Base-by-base conservation (phyloP, 179 eudicot species). In the Drosera spatulata region DNA sequence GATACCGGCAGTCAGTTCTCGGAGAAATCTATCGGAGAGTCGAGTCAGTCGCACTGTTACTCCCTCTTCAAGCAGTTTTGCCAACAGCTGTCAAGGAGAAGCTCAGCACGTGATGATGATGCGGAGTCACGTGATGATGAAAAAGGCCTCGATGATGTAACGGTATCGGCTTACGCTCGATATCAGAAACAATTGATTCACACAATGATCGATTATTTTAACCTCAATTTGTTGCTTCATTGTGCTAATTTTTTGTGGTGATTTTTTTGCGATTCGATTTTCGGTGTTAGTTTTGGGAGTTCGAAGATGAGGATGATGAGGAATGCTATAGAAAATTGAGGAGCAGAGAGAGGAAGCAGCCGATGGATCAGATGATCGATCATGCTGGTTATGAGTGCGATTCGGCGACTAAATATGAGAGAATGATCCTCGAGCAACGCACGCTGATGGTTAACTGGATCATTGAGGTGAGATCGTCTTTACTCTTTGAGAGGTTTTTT, bases 361-460 rank as follows among this genome's bases (percentile, higher is more conserved):
- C 65, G 6, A 42, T 22, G 33, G 33, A 22, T 22, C 33, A 81
- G 67, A 63, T 81, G 48, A 85, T 44, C 45, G 85, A 89, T 69
- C 89, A 86, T 57, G 79, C 83, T 10, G 84, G 73, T 8, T 83
- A 75, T 58, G 88, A 84, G 53, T 85, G 85, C 66, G 73, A 84
- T 67, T 73, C 79, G 50, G 61, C 71, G 38, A 81, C 91, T 15
- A 79, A 73, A 60, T 80, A 64, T 63, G 94, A 88, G 51, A 70
- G 63, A 6, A 76, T 86, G 49, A 75, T 94, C 73, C 73, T 79
- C 43, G 91, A 89, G 73, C 97, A 94, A 59, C 83, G 99, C 55
- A 70, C 79, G 6, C 71, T 80, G 10, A 94, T 94, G 94, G 88
- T 87, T n/a, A 82, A 90, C 64, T 94, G 99, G 99, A 94, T 94